Base-by-base conservation (phyloP, 257 asterid species). In the Prunella vulgaris region DNA sequence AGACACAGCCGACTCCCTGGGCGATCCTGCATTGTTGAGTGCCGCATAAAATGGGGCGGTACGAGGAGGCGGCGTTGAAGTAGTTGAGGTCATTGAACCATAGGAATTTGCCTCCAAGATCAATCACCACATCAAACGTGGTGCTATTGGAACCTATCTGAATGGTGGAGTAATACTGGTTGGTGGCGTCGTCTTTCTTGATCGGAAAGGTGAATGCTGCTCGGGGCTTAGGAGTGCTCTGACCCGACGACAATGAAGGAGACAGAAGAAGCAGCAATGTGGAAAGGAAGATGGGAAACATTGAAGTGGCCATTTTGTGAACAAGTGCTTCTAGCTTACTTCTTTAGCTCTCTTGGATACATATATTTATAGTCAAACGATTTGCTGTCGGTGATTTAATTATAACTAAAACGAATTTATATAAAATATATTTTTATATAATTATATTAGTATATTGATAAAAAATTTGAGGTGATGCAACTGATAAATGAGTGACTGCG, bases 31-130 rank as follows among this genome's bases (percentile, higher is more conserved):
- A 84, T 22, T 33, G 67, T 0, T 9, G 69, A 0, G 85, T 75
- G 42, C 74, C 87, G 8, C 89, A 84, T 6, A 68, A 21, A 35
- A 84, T 77, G 17, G 85, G 87, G 40, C 83, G 80, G 60, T 67
- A 84, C 0, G 82, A 42, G 52, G 77, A 75, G 52, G 89, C 87
- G 0, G 80, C 70, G 0, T n/a, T 0, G 76, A 82, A 77, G 74
- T 84, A 84, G 33, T 82, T 79, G 30, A 13, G 12, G 44, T 82
- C 73, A 76, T 82, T 79, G 82, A 82, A 84, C 76, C 76, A 82
- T 0, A 68, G 64, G 79, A 84, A 84, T 15, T 79, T 79, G 49
- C 79, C 87, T 0, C 87, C 89, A 6, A 84, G 82, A 27, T 84
- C 89, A 33, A 84, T 17, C 5, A 78, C 85, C 0, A 72, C 74